These are phyloP conservation scores for Termitomyces sp. DNA, from an alignment of 768 basidiomycete species.

Conservation along the genomic window DNA sequence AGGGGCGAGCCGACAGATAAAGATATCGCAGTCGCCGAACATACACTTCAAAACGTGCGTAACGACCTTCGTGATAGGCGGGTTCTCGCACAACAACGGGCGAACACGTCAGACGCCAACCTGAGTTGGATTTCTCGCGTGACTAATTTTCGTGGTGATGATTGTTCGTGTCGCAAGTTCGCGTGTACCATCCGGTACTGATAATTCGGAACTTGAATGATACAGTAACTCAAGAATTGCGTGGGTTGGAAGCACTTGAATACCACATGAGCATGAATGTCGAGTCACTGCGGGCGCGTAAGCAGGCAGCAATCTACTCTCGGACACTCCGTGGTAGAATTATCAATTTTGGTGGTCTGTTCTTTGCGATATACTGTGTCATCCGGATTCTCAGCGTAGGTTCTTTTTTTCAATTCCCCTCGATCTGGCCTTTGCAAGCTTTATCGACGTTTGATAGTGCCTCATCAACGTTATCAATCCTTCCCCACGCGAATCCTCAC, in stretches of 20 bases:
- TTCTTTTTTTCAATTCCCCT: constrained; percentile 6
- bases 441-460: constrained; percentile 26
- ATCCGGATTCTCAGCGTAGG: constrained; percentile 57
- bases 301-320: constrained; percentile 42
- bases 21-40: constrained; percentile 50
- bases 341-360: constrained; percentile 35
- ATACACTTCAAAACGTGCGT: constrained; percentile 53
- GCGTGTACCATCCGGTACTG: background rate
- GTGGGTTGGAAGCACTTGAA: constrained; percentile 62
- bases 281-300: constrained; percentile 40
- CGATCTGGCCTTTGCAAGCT: background rate
- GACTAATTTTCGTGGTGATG: constrained; percentile 43
- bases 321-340: constrained; percentile 50
- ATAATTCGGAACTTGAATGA: background rate
- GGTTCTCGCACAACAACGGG: constrained; percentile 24
- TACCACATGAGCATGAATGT: constrained; percentile 60
- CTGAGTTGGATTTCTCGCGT: constrained; percentile 47
- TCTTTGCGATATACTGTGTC: constrained; percentile 66
- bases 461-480: constrained; percentile 45
- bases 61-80: constrained; percentile 44
- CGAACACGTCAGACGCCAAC: constrained; percentile 18
- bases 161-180: constrained; percentile 22
- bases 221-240: constrained; percentile 48
- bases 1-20: constrained; percentile 40
- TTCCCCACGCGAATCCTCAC: constrained; percentile 20